Evolutionary conservation across 805 yeast species (phyloP).

Genomic region (Ogataea siamensis): DNA sequence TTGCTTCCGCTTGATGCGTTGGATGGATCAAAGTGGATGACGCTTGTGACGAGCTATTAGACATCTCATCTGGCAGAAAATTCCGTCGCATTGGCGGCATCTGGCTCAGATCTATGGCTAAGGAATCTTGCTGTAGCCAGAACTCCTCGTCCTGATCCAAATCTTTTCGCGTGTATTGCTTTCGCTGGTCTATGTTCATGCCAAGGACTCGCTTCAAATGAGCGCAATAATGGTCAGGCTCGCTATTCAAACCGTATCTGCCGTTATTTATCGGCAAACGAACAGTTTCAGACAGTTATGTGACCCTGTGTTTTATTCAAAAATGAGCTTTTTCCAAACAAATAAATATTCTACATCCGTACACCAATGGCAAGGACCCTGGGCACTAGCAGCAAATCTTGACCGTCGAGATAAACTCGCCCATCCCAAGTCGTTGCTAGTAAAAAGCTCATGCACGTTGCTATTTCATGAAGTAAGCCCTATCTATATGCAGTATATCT

Average conservation of each 20-base stretch:
- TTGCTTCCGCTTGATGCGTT: slow-evolving; percentile 9
- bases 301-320: slow-evolving; percentile 5
- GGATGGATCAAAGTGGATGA: slow-evolving; percentile 31
- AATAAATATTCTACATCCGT: slow-evolving; percentile 6
- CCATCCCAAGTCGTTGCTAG: too few relatives aligned
- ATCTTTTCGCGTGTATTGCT: slow-evolving; percentile 25
- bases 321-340: slow-evolving; percentile 10
- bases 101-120: slow-evolving; percentile 14
- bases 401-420: not conserved
- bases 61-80: slow-evolving; percentile 15
- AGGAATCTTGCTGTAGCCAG: slow-evolving; percentile 19
- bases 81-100: slow-evolving; percentile 14
- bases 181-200: slow-evolving; percentile 11
- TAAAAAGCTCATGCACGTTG: too few relatives aligned
- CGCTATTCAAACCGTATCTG: not conserved
- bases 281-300: not conserved
- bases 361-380: slow-evolving; percentile 4
- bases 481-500: too few relatives aligned
- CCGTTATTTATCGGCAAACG: not conserved
- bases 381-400: not conserved
- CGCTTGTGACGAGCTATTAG: slow-evolving; percentile 29
- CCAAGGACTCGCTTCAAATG: too few relatives aligned
- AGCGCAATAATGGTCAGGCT: not conserved
- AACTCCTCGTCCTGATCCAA: slow-evolving; percentile 24
- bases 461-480: too few relatives aligned